Evolutionary conservation across 139 green algal species (phyloP).

Genomic region (Pleodorina starrii): DNA sequence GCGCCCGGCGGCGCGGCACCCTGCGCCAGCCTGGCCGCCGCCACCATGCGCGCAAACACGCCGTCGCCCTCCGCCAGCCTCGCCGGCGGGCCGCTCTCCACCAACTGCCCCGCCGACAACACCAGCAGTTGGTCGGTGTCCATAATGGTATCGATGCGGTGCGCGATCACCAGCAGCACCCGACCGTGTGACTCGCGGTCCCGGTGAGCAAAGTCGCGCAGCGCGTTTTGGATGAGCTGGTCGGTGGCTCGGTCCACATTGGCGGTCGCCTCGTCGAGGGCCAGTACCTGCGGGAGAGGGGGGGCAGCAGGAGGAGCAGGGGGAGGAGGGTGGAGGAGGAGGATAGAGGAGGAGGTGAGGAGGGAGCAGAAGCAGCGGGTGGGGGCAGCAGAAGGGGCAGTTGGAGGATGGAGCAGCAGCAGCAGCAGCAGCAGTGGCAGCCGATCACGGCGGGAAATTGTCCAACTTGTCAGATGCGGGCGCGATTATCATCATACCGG

Average conservation of each 20-base stretch:
- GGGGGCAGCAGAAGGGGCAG: too few relatives aligned
- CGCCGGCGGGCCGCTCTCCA: slow-evolving; percentile 78
- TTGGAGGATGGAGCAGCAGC: too few relatives aligned
- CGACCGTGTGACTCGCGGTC: slow-evolving; percentile 44
- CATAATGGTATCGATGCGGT: slow-evolving; percentile 91
- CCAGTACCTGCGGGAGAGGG: slow-evolving; percentile 67
- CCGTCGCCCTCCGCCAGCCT: slow-evolving; percentile 62
- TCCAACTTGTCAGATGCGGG: too few relatives aligned
- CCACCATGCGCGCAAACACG: slow-evolving; percentile 58
- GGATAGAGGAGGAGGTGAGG: too few relatives aligned
- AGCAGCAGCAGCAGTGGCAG: too few relatives aligned
- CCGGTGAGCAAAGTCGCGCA: slow-evolving; percentile 57
- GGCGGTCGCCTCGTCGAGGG: slow-evolving; percentile 88
- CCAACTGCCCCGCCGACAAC: slow-evolving; percentile 75
- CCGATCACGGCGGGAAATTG: too few relatives aligned
- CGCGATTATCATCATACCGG: too few relatives aligned
- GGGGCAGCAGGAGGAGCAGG: too few relatives aligned
- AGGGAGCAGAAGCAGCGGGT: too few relatives aligned
- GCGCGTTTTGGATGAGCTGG: slow-evolving; percentile 72
- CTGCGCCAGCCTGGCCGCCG: slow-evolving; percentile 13
- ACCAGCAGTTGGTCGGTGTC: slow-evolving; percentile 90
- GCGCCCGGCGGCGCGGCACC: background rate
- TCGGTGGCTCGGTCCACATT: slow-evolving; percentile 93
- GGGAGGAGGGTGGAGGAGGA: too few relatives aligned
- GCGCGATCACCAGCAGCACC: slow-evolving; percentile 85